Evolutionary conservation across 2,329 filamentous ascomycete genomes (phyloP).

Genomic region (Trematosphaeria pertusa): DNA sequence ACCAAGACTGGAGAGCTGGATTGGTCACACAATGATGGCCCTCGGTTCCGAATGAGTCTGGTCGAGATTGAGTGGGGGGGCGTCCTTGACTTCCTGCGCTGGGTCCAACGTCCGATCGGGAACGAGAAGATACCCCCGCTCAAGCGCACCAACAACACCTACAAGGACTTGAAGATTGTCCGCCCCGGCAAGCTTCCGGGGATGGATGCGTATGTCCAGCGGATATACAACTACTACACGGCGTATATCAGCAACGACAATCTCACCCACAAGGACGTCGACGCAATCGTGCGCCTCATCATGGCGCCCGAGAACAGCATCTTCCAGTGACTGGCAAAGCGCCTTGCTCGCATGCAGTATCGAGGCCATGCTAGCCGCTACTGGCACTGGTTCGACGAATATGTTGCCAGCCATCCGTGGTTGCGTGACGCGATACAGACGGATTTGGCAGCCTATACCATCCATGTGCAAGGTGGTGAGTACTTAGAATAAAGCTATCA

Average conservation of each 20-base stretch:
- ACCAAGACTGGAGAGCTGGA: too few species aligned
- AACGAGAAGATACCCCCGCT: neutral
- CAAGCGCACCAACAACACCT: neutral
- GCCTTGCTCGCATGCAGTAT: neutral
- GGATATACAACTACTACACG: neutral
- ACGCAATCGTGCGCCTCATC: neutral
- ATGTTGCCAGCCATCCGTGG: neutral
- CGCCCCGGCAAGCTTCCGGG: neutral
- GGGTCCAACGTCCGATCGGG: neutral
- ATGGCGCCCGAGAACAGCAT: neutral
- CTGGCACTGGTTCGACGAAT: neutral
- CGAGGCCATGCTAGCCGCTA: neutral
- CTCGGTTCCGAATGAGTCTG: too few species aligned
- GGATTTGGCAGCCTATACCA: too few species aligned
- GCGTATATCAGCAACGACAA: neutral
- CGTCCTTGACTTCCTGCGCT: neutral
- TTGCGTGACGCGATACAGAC: neutral
- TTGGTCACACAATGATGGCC: too few species aligned
- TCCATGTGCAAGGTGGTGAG: too few species aligned
- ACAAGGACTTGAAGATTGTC: neutral
- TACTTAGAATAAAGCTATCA: too few species aligned
- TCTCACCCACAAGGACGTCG: neutral
- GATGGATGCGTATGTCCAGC: neutral
- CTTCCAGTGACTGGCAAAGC: neutral
- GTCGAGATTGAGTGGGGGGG: neutral